Evolutionary conservation across 768 basidiomycete species (phyloP).

Genomic region (Termitomyces sp.): DNA sequence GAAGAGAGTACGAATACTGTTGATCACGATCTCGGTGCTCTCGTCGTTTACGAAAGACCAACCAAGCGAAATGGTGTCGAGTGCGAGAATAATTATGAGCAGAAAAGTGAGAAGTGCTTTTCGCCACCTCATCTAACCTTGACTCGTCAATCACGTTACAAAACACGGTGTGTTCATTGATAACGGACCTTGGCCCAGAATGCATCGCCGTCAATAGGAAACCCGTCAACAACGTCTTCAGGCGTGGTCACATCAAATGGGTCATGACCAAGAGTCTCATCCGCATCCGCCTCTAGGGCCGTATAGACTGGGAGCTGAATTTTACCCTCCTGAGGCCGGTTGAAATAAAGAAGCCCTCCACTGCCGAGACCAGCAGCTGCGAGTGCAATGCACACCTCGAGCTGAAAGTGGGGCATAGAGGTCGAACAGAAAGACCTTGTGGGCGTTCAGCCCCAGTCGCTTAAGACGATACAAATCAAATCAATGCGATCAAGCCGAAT

Average conservation of each 20-base stretch:
- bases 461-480: not conserved
- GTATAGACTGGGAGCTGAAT: constrained; percentile 40
- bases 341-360: constrained; percentile 34
- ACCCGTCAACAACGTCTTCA: constrained; percentile 65
- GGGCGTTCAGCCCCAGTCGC: not conserved
- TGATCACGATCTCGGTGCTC: constrained; percentile 26
- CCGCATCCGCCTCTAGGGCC: constrained; percentile 1
- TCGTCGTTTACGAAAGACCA: constrained; percentile 38
- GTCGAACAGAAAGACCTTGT: not conserved
- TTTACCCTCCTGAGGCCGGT: constrained; percentile 39
- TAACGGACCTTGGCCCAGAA: constrained; percentile 56
- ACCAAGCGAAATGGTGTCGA: constrained; percentile 52
- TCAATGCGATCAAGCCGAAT: not conserved
- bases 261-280: constrained; percentile 32
- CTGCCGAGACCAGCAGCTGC: constrained; percentile 39
- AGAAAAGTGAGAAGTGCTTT: constrained; percentile 48
- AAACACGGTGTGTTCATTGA: not conserved
- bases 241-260: constrained; percentile 71
- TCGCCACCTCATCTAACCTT: constrained; percentile 47
- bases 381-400: constrained; percentile 46
- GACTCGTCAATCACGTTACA: not conserved
- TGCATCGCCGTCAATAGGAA: constrained; percentile 50
- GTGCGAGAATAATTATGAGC: constrained; percentile 38
- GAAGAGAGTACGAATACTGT: constrained; percentile 43
- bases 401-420: constrained; percentile 56